Percentiles rank a stretch among this genome's conserved stretches.
These are phyloP conservation scores for Penicillium cataractarum DNA, from an alignment of 495 filamentous ascomycete genomes.

Conservation along the genomic window DNA sequence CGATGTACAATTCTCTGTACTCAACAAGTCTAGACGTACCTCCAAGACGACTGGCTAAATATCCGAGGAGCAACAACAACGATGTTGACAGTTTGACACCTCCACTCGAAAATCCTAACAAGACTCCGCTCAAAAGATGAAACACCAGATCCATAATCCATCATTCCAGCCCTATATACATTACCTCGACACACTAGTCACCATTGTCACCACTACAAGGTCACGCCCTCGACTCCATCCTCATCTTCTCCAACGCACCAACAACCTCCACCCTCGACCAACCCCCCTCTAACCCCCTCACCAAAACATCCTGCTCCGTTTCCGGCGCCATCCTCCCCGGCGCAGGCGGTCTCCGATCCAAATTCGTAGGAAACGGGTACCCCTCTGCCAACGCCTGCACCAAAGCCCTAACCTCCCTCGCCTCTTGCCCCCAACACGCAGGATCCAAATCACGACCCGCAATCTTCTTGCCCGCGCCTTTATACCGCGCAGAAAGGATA, in stretches of 20 bases:
- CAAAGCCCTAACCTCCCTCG: slow-evolving; percentile 34
- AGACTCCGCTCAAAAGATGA: no score
- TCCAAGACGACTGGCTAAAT: no score
- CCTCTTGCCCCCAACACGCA: neutral
- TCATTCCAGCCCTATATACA: neutral
- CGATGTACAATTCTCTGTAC: no score
- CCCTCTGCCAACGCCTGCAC: slow-evolving; percentile 53
- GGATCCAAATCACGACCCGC: slow-evolving; percentile 34
- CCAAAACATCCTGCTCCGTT: slow-evolving; percentile 55
- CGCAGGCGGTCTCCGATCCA: slow-evolving; percentile 53
- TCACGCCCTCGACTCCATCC: slow-evolving; percentile 36
- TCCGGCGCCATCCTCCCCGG: slow-evolving; percentile 57
- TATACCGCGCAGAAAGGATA: slow-evolving; percentile 33
- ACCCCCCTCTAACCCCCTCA: slow-evolving; percentile 42
- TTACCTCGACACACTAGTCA: neutral
- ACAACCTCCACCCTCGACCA: slow-evolving; percentile 42
- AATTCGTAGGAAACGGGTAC: slow-evolving; percentile 62
- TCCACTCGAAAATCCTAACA: no score
- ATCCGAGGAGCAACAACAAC: no score
- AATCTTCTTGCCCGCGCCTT: slow-evolving; percentile 32
- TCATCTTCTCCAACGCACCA: slow-evolving; percentile 40
- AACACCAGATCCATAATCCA: neutral
- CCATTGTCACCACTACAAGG: neutral
- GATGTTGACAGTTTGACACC: no score
- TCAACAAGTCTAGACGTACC: no score